phyloP scores from a whole-genome alignment of 2,329 filamentous ascomycete genomes.

The Nemania sp. region DNA sequence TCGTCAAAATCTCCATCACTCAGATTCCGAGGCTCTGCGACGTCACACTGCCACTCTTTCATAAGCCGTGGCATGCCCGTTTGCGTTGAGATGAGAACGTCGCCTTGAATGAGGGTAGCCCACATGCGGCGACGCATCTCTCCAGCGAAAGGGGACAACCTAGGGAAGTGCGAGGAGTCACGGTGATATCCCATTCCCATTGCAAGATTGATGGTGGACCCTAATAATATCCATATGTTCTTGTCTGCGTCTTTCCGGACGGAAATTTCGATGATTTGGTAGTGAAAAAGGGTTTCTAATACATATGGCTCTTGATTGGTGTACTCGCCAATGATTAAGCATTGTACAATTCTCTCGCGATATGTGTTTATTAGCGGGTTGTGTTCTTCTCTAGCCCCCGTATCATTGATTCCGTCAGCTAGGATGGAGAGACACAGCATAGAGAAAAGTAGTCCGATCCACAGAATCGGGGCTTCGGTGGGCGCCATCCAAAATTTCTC shows the following conservation, averaged over 20 bases:
- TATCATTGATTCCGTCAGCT: constrained; percentile 46
- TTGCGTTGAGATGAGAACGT: constrained; percentile 57
- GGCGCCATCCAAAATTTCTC: constrained; percentile 37
- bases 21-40: constrained; percentile 53
- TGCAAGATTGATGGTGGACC: constrained; percentile 54
- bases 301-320: constrained; percentile 54
- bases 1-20: constrained; percentile 58
- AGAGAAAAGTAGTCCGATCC: constrained; percentile 55
- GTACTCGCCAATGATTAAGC: constrained; percentile 54
- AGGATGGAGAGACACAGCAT: constrained; percentile 59
- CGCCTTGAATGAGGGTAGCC: constrained; percentile 52
- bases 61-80: constrained; percentile 54
- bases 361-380: constrained; percentile 51
- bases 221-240: constrained; percentile 53
- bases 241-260: constrained; percentile 55
- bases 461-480: constrained; percentile 50
- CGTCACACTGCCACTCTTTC: constrained; percentile 51
- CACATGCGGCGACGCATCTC: constrained; percentile 46
- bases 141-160: constrained; percentile 51
- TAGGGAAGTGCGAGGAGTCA: constrained; percentile 43
- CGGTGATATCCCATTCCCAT: constrained; percentile 60
- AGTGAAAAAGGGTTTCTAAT: constrained; percentile 56
- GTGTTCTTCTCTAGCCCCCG: constrained; percentile 23
- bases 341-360: constrained; percentile 55
- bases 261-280: constrained; percentile 56